Evolutionary conservation across 31 red algal genomes (phyloP).

Genomic region (Odonthalia washingtoniensis): DNA sequence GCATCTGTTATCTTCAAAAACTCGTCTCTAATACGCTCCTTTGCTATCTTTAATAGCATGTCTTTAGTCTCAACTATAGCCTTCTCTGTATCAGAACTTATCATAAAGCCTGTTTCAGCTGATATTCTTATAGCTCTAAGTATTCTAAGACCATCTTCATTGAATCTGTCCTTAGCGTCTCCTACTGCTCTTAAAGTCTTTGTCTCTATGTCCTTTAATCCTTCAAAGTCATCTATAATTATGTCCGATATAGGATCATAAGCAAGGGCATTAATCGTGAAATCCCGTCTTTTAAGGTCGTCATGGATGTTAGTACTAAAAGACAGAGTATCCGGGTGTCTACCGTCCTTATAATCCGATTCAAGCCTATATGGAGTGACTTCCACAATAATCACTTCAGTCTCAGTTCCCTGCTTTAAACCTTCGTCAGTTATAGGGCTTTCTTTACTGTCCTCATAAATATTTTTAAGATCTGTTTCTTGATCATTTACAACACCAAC

Average conservation of each 20-base stretch:
- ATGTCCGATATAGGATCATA: not conserved
- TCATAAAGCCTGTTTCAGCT: slow-evolving; percentile 1
- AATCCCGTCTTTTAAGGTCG: slow-evolving; percentile 18
- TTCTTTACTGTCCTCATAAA: not conserved
- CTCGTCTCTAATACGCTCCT: slow-evolving; percentile 11
- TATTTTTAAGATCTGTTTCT: not conserved
- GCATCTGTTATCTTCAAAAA: slow-evolving; percentile 5
- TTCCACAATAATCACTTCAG: slow-evolving; percentile 3
- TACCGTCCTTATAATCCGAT: not conserved
- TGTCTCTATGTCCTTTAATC: not conserved
- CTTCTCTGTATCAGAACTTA: slow-evolving; percentile 3
- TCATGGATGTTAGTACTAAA: slow-evolving; percentile 4
- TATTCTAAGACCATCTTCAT: slow-evolving; percentile 28
- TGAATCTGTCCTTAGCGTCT: slow-evolving; percentile 2
- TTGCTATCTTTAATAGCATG: not conserved
- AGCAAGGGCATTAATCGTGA: slow-evolving; percentile 24
- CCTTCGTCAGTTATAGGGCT: not conserved
- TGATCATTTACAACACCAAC: slow-evolving; percentile 25
- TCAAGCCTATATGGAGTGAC: slow-evolving; percentile 17
- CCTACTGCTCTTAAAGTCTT: not conserved
- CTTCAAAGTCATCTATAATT: slow-evolving; percentile 3
- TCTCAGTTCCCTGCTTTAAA: too few relatives aligned
- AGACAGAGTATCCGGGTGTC: not conserved
- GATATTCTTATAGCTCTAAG: slow-evolving; percentile 3
- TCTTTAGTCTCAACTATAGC: not conserved